A percentile compares a stretch with the other conserved stretches of the same genome.
Conservation (phyloP, 768 basidiomycete genomes). For the Kwoniella heveanensis region DNA sequence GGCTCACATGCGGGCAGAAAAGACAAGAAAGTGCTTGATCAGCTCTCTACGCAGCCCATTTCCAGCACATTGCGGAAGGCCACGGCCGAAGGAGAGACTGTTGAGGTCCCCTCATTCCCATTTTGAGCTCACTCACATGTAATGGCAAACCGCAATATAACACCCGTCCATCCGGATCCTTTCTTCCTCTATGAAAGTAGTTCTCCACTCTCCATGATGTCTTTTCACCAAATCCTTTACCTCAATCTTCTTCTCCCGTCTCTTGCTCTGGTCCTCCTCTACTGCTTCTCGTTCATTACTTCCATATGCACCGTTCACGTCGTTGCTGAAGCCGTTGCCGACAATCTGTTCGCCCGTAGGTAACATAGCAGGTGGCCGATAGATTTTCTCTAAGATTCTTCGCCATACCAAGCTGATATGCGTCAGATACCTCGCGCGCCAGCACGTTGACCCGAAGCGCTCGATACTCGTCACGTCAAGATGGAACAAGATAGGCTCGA, state of each 20-base stretch:
- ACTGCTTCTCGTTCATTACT: not conserved
- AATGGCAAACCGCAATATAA: conserved; percentile 90
- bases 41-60: conserved; percentile 14
- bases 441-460: conserved; percentile 71
- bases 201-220: conserved; percentile 70
- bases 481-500: conserved; percentile 67
- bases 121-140: conserved; percentile 53
- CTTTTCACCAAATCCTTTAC: conserved; percentile 61
- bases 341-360: conserved; percentile 52
- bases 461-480: conserved; percentile 73
- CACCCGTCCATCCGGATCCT: conserved; percentile 82
- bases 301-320: too few species aligned
- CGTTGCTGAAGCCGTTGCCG: not conserved
- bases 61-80: too few species aligned
- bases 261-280: not conserved
- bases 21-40: not conserved
- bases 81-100: too few species aligned
- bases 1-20: too few species aligned
- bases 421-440: conserved; percentile 72
- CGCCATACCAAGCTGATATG: conserved; percentile 73
- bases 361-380: conserved; percentile 74
- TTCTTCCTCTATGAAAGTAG: conserved; percentile 78
- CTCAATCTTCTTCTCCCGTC: conserved; percentile 8
- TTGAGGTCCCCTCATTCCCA: too few species aligned
- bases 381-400: conserved; percentile 58